Conservation (phyloP, 768 basidiomycete species). For the Leccinellum luteum region DNA sequence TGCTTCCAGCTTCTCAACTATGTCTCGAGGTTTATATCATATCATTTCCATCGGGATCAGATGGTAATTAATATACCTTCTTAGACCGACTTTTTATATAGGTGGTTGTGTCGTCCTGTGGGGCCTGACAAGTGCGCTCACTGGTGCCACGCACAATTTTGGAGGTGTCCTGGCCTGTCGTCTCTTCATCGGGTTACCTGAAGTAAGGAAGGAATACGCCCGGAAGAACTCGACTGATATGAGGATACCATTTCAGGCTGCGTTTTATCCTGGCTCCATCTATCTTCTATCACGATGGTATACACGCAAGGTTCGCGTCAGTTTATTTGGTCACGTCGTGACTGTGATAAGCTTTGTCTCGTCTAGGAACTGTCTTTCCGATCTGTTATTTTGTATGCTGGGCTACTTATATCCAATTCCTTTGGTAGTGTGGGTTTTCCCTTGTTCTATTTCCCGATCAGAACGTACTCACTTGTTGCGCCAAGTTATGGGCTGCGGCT, state of each 20-base stretch:
- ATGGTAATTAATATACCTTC: not conserved
- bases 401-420: not conserved
- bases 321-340: not conserved
- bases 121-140: not conserved
- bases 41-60: not conserved
- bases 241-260: not conserved
- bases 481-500: not conserved
- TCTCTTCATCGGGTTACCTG: not conserved
- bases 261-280: not conserved
- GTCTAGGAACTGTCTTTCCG: not conserved
- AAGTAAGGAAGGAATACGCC: not conserved
- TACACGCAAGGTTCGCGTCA: not conserved
- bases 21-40: not conserved
- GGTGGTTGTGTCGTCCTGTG: not conserved
- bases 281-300: conserved; percentile 4
- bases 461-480: not conserved
- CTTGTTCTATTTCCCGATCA: not conserved
- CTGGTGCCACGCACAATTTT: not conserved
- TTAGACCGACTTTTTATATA: not conserved
- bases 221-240: not conserved
- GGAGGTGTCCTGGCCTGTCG: not conserved
- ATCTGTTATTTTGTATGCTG: not conserved
- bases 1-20: not conserved
- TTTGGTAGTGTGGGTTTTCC: not conserved
- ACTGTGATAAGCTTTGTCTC: not conserved